These are phyloP conservation scores for Chrysanthemum lavandulifolium DNA, from an alignment of 129 eudicot genomes.

Conservation along the genomic window DNA sequence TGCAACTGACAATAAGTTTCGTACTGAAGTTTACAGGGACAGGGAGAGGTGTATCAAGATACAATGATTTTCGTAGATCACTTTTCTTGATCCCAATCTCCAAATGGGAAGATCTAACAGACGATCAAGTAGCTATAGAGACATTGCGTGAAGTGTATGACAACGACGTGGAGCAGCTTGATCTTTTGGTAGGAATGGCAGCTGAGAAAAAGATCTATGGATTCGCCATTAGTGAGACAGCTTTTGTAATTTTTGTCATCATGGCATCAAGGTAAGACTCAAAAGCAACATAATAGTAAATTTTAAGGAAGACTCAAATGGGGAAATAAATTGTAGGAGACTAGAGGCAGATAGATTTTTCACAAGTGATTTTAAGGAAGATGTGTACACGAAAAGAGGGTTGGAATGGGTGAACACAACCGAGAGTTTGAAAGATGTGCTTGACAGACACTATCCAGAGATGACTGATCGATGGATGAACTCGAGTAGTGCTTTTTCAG, in stretches of 20 bases:
- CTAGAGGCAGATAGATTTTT: slow-evolving; percentile 54
- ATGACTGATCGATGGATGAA: slow-evolving; percentile 55
- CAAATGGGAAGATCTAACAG: slow-evolving; percentile 56
- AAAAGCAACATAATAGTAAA: background rate
- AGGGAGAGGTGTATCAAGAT: slow-evolving; percentile 57
- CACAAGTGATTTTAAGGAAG: slow-evolving; percentile 51
- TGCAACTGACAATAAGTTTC: background rate
- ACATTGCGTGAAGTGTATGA: slow-evolving; percentile 49
- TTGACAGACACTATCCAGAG: slow-evolving; percentile 49
- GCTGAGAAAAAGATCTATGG: slow-evolving; percentile 64
- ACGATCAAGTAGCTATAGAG: slow-evolving; percentile 36
- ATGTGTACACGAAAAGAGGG: slow-evolving; percentile 50
- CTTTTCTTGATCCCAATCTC: slow-evolving; percentile 48
- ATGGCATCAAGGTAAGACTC: slow-evolving; percentile 53
- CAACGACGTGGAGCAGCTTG: slow-evolving; percentile 50
- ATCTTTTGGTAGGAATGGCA: slow-evolving; percentile 47
- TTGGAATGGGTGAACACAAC: slow-evolving; percentile 58
- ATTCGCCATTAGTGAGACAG: slow-evolving; percentile 58
- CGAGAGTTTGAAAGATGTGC: slow-evolving; percentile 51
- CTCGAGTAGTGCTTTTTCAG: slow-evolving; percentile 50
- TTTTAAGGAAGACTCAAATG: background rate
- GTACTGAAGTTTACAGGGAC: slow-evolving; percentile 50
- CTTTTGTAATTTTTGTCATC: slow-evolving; percentile 43
- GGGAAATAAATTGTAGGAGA: slow-evolving; percentile 33
- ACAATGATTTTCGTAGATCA: slow-evolving; percentile 49